phyloP scores from a whole-genome alignment of 2,329 filamentous ascomycete species.

The Diplodia corticola region DNA sequence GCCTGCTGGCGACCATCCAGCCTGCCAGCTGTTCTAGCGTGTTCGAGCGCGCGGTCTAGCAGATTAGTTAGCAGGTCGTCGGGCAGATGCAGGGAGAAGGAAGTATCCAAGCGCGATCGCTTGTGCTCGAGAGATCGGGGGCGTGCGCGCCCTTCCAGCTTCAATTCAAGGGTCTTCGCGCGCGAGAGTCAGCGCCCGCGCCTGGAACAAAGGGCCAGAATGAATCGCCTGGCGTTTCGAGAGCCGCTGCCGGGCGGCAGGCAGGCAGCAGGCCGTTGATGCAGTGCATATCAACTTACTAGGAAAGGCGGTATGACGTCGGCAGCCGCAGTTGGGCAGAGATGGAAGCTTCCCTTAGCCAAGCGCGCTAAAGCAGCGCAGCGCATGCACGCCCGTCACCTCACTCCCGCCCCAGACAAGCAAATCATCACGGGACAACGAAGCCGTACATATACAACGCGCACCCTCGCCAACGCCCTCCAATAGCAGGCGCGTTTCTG shows the following conservation, averaged over 20 bases:
- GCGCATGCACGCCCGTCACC: constrained; percentile 4
- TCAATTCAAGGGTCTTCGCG: neutral
- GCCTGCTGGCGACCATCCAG: neutral
- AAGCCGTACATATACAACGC: constrained; percentile 37
- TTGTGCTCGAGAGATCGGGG: constrained; percentile 7
- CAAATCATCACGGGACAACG: constrained; percentile 39
- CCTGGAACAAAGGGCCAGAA: neutral
- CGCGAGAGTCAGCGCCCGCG: neutral
- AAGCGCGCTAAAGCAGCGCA: constrained; percentile 17
- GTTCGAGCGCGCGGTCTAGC: neutral
- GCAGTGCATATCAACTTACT: constrained; percentile 12
- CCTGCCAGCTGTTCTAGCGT: constrained; percentile 2
- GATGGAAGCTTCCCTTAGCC: constrained; percentile 9
- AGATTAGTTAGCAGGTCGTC: neutral
- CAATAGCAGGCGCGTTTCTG: constrained; percentile 19
- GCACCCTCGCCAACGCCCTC: constrained; percentile 21
- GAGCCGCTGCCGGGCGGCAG: neutral
- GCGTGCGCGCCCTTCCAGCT: neutral
- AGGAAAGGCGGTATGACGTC: constrained; percentile 18
- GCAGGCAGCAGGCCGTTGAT: neutral
- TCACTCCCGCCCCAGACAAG: neutral
- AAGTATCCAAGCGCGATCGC: constrained; percentile 5
- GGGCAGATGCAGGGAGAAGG: constrained; percentile 10
- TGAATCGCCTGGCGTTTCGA: constrained; percentile 7
- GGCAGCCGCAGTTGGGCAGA: neutral